These are phyloP conservation scores for Volvariella surrecta DNA, from an alignment of 1,284 basidiomycete species.

Conservation along the genomic window DNA sequence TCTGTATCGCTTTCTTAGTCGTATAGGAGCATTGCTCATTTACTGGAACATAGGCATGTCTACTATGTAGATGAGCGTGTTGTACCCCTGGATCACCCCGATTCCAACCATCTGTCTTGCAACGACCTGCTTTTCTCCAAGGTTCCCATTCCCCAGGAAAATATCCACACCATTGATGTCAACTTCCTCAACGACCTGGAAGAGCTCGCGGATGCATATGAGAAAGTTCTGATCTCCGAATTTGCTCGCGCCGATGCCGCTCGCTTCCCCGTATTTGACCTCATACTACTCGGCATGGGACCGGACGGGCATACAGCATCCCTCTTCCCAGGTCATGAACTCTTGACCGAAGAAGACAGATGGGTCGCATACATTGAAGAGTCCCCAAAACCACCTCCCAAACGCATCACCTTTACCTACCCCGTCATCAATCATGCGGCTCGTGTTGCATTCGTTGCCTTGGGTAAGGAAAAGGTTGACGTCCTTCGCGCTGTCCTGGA, in stretches of 20 bases:
- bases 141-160: conserved; percentile 68
- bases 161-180: conserved; percentile 85
- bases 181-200: conserved; percentile 71
- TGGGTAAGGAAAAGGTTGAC: conserved; percentile 81
- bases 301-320: conserved; percentile 96
- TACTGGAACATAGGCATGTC: conserved; percentile 66
- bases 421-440: conserved; percentile 91
- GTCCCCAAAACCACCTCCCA: conserved; percentile 89
- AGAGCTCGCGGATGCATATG: conserved; percentile 88
- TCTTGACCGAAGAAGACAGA: conserved; percentile 78
- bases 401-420: conserved; percentile 85
- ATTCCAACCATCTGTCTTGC: conserved; percentile 87
- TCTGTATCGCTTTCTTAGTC: not conserved
- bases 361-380: conserved; percentile 95
- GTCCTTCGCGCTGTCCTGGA: conserved; percentile 73
- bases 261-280: conserved; percentile 91
- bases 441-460: conserved; percentile 81
- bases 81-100: conserved; percentile 87
- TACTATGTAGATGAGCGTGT: conserved; percentile 97
- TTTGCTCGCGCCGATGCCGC: conserved; percentile 89
- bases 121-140: conserved; percentile 74
- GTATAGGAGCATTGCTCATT: not conserved
- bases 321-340: conserved; percentile 87
- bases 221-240: conserved; percentile 84
- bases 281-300: conserved; percentile 90